phyloP scores from a whole-genome alignment of 768 basidiomycete species.

The Pluteus cervinus region DNA sequence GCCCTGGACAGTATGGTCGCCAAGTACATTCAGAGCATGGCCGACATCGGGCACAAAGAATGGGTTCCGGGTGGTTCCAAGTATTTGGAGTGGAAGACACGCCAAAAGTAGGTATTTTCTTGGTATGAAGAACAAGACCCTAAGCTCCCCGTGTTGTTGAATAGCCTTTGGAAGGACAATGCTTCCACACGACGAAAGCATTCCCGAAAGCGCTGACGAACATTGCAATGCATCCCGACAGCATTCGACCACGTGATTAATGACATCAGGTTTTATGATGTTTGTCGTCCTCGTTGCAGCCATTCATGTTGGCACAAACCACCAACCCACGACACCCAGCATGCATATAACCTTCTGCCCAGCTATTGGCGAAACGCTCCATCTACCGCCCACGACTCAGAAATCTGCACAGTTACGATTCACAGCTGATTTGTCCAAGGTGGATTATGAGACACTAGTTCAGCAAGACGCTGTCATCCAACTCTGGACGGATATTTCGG shows the following conservation, averaged over 20 bases:
- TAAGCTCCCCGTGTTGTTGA: too few relatives aligned
- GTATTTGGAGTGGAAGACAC: slow-evolving; percentile 43
- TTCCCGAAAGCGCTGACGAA: too few relatives aligned
- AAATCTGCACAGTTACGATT: slow-evolving; percentile 25
- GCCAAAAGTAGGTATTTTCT: slow-evolving; percentile 43
- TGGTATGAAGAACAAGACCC: too few relatives aligned
- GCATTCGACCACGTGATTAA: slow-evolving; percentile 3
- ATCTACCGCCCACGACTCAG: slow-evolving; percentile 16
- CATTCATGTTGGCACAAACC: slow-evolving; percentile 2
- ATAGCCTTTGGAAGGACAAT: too few relatives aligned
- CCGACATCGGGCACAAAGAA: slow-evolving; percentile 35
- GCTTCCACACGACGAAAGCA: too few relatives aligned
- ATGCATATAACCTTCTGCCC: slow-evolving; percentile 36
- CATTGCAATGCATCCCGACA: slow-evolving; percentile 1
- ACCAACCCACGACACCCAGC: slow-evolving; percentile 5
- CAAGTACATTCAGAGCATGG: slow-evolving; percentile 49
- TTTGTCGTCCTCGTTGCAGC: too few relatives aligned
- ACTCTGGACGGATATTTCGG: slow-evolving; percentile 36
- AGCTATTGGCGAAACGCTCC: slow-evolving; percentile 26
- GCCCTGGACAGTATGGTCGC: slow-evolving; percentile 54
- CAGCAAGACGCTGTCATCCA: slow-evolving; percentile 28
- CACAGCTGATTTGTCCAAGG: slow-evolving; percentile 23
- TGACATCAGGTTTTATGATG: too few relatives aligned
- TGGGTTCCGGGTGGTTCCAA: slow-evolving; percentile 47
- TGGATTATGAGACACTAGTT: slow-evolving; percentile 25